Conservation (phyloP, 2,329 filamentous ascomycete genomes). For the Fusarium fujikuroi region DNA sequence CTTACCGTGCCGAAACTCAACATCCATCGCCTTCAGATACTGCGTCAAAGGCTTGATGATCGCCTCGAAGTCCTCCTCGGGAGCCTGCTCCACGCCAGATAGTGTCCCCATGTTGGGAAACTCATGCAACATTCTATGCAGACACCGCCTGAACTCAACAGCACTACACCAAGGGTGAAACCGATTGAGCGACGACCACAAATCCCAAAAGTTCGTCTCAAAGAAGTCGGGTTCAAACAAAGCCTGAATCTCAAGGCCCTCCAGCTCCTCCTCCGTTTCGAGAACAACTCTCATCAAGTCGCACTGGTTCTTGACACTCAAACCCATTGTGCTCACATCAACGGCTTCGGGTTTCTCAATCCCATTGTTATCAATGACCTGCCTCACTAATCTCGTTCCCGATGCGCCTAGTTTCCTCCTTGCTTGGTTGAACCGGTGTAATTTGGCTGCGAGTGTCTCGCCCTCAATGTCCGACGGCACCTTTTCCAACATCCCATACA, state of each 20-base stretch:
- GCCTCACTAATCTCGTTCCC: conserved; percentile 40
- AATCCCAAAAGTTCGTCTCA: conserved; percentile 44
- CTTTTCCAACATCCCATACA: conserved; percentile 42
- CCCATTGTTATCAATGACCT: conserved; percentile 28
- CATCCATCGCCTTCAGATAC: conserved; percentile 44
- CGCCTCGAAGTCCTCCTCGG: conserved; percentile 43
- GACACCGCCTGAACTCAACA: conserved; percentile 42
- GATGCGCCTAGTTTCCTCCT: conserved; percentile 41
- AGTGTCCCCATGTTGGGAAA: conserved; percentile 44
- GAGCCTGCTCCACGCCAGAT: conserved; percentile 42
- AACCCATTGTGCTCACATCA: conserved; percentile 41
- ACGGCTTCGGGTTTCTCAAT: conserved; percentile 39
- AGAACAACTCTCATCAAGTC: conserved; percentile 45
- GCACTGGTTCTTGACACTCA: conserved; percentile 46
- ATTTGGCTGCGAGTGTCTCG: conserved; percentile 39
- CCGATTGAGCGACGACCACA: conserved; percentile 44
- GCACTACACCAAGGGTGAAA: conserved; percentile 46
- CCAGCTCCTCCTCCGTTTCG: conserved; percentile 41
- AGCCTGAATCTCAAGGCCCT: conserved; percentile 42
- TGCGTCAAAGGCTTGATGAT: conserved; percentile 43
- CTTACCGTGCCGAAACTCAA: conserved; percentile 43
- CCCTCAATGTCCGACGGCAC: conserved; percentile 37
- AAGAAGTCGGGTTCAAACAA: conserved; percentile 44
- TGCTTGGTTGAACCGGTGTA: conserved; percentile 39
- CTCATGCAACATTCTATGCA: conserved; percentile 43